Percentiles rank a stretch among this genome's conserved stretches.
phyloP scores from a whole-genome alignment of 192 early-diverging fungal species.

The Diversispora eburnea region DNA sequence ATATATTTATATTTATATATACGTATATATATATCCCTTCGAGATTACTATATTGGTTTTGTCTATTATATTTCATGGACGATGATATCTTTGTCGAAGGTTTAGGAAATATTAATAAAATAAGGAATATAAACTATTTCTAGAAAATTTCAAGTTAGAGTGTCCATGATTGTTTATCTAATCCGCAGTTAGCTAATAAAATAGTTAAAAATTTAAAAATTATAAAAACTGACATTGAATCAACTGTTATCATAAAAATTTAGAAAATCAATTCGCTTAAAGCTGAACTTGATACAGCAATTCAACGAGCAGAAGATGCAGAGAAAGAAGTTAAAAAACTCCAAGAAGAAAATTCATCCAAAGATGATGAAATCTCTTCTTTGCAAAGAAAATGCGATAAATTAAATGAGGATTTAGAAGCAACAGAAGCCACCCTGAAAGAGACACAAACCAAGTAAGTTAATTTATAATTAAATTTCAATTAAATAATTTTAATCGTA shows the following conservation, averaged over 20 bases:
- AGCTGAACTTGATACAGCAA: slow-evolving; percentile 38
- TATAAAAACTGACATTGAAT: not conserved
- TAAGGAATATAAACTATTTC: no score
- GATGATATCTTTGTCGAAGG: no score
- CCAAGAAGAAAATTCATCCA: not conserved
- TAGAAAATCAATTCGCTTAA: slow-evolving; percentile 47
- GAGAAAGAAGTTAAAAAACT: slow-evolving; percentile 5
- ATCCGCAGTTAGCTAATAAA: not conserved
- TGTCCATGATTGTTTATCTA: no score
- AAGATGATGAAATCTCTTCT: not conserved
- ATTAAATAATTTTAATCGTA: not conserved
- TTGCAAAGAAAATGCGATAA: not conserved
- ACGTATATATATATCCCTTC: no score
- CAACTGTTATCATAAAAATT: not conserved
- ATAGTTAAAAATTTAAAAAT: not conserved
- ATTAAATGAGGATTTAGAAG: not conserved
- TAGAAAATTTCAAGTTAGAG: no score
- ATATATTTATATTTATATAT: no score
- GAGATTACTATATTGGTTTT: no score
- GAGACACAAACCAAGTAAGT: not conserved
- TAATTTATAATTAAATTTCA: not conserved
- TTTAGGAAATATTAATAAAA: no score
- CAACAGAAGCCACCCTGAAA: not conserved
- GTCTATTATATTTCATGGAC: no score
- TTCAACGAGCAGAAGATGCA: slow-evolving; percentile 29